These are phyloP conservation scores for Komagataella ulmi DNA, from an alignment of 805 yeast genomes.

Conservation along the genomic window DNA sequence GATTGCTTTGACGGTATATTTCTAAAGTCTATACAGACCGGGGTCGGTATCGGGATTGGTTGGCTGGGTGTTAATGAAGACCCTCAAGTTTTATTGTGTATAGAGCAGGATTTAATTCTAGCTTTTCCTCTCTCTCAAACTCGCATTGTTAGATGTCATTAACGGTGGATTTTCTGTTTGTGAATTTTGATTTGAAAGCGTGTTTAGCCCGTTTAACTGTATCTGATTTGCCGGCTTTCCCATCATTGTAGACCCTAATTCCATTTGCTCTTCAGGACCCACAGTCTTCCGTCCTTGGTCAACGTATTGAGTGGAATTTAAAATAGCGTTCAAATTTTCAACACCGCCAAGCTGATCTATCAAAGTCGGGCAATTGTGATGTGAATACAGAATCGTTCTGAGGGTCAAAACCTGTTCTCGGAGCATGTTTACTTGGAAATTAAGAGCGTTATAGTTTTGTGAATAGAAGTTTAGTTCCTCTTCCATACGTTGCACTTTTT, in stretches of 20 bases:
- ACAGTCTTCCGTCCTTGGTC: slow-evolving; percentile 4
- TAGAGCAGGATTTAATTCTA: neutral
- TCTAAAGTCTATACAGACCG: neutral
- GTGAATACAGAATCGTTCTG: slow-evolving; percentile 31
- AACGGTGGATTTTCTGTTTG: neutral
- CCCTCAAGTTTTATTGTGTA: neutral
- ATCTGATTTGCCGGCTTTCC: neutral
- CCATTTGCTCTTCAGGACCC: neutral
- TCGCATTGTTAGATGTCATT: neutral
- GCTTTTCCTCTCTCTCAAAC: neutral
- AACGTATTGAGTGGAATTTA: slow-evolving; percentile 18
- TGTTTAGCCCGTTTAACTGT: neutral
- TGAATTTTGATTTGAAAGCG: neutral
- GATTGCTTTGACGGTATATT: neutral
- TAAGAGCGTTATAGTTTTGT: slow-evolving; percentile 54
- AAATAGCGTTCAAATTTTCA: slow-evolving; percentile 27
- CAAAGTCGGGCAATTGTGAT: slow-evolving; percentile 32
- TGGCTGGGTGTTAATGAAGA: neutral
- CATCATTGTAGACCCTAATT: neutral
- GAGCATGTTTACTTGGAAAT: slow-evolving; percentile 41
- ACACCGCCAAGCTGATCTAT: slow-evolving; percentile 31
- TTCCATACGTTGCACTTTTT: slow-evolving; percentile 73
- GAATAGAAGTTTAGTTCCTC: slow-evolving; percentile 61
- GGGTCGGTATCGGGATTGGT: neutral
- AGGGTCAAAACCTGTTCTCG: slow-evolving; percentile 43